Percentiles rank a stretch among this genome's conserved stretches.
Conservation (phyloP, 495 filamentous ascomycete species). For the Penicillium salamii region DNA sequence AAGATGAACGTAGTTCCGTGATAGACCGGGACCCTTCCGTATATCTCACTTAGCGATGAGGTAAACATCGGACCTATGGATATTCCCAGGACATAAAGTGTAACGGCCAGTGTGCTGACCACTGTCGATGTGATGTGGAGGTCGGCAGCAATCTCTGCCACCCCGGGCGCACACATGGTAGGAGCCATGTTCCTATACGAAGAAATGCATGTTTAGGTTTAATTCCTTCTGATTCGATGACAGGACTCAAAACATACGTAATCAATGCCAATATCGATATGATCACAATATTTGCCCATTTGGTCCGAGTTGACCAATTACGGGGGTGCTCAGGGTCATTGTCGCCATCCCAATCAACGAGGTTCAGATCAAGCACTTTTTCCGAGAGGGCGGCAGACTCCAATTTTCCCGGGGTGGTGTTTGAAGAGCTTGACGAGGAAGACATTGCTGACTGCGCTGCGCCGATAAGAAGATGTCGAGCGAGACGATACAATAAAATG, state of each 20-base stretch:
- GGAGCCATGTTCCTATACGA: slow-evolving; percentile 22
- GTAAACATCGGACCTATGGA: slow-evolving; percentile 37
- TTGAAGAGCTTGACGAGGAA: not conserved
- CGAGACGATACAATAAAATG: no score
- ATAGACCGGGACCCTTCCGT: slow-evolving; percentile 35
- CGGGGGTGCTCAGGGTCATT: slow-evolving; percentile 60
- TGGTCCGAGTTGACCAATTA: slow-evolving; percentile 48
- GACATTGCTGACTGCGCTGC: not conserved
- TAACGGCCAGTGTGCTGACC: slow-evolving; percentile 23
- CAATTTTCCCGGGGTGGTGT: slow-evolving; percentile 2
- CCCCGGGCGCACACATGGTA: slow-evolving; percentile 29
- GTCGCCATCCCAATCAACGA: slow-evolving; percentile 37
- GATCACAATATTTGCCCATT: slow-evolving; percentile 17
- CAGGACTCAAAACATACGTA: slow-evolving; percentile 6
- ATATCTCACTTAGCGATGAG: slow-evolving; percentile 41
- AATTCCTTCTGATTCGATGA: no score
- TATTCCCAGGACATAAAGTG: slow-evolving; percentile 39
- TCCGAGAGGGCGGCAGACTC: slow-evolving; percentile 1
- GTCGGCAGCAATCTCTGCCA: slow-evolving; percentile 5
- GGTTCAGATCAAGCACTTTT: slow-evolving; percentile 1
- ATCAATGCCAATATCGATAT: slow-evolving; percentile 14
- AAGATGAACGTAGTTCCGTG: slow-evolving; percentile 45
- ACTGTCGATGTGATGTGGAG: slow-evolving; percentile 14
- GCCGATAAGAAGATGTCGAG: no score
- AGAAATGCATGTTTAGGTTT: no score